phyloP scores from a whole-genome alignment of 345 rosid genomes.

The Zanthoxylum bungeanum region DNA sequence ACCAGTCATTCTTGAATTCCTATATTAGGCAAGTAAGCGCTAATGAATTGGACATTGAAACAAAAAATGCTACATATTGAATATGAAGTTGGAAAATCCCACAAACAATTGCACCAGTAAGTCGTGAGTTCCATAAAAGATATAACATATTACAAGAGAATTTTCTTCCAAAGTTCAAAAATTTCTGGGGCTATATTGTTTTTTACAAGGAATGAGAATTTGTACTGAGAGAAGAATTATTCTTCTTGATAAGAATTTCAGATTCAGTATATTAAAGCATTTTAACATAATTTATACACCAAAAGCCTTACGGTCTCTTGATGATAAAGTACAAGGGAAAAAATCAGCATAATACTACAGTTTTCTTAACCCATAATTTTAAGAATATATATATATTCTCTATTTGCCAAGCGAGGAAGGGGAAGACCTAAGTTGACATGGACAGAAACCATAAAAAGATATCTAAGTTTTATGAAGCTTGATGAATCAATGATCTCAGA shows the following conservation, averaged over 20 bases:
- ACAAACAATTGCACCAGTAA: neutral
- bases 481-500: no score
- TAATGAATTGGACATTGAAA: neutral
- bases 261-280: neutral
- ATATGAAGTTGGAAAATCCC: neutral
- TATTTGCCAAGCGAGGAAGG: no score
- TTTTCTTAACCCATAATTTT: neutral
- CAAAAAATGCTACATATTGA: neutral
- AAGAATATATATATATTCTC: no score
- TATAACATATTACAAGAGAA: neutral
- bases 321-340: neutral
- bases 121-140: neutral
- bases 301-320: neutral
- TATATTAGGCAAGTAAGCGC: neutral
- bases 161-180: neutral
- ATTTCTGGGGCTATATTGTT: neutral
- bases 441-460: no score
- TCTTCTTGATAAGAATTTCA: neutral
- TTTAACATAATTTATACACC: neutral
- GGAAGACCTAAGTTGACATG: no score
- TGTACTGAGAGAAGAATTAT: neutral
- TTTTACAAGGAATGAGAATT: neutral
- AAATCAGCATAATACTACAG: neutral
- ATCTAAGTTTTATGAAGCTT: no score
- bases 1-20: conserved; percentile 1